phyloP scores from a whole-genome alignment of 257 asterid genomes.

The Paulownia fortunei region DNA sequence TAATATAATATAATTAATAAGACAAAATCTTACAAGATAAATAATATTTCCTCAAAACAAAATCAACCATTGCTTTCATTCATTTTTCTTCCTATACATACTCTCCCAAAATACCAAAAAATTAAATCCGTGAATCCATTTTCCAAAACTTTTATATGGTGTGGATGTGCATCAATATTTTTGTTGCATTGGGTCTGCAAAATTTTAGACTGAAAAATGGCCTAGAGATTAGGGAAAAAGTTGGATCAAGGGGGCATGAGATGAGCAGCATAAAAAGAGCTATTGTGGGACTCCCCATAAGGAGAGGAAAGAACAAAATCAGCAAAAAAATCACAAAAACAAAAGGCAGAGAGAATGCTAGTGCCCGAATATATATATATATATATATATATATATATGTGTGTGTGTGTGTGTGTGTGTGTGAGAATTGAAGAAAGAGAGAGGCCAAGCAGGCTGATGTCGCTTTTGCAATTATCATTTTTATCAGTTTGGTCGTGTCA shows the following conservation, averaged over 20 bases:
- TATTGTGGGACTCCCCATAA: slow-evolving; percentile 25
- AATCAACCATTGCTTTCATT: too few species aligned
- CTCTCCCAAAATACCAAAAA: too few species aligned
- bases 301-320: slow-evolving; percentile 25
- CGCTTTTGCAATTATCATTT: slow-evolving; percentile 30
- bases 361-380: background rate
- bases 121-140: too few species aligned
- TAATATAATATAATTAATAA: too few species aligned
- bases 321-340: slow-evolving; percentile 36
- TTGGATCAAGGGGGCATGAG: background rate
- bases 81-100: too few species aligned
- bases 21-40: too few species aligned
- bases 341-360: slow-evolving; percentile 35
- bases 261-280: slow-evolving; percentile 15
- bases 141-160: too few species aligned
- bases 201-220: slow-evolving; percentile 1
- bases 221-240: slow-evolving; percentile 20
- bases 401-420: too few species aligned
- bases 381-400: too few species aligned
- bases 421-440: slow-evolving; percentile 1
- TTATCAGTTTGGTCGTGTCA: slow-evolving; percentile 29
- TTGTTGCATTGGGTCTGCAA: background rate
- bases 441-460: background rate
- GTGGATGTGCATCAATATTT: too few species aligned
- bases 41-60: too few species aligned